Conservation (phyloP, 2,329 filamentous ascomycete species). For the Bisporella sp. region DNA sequence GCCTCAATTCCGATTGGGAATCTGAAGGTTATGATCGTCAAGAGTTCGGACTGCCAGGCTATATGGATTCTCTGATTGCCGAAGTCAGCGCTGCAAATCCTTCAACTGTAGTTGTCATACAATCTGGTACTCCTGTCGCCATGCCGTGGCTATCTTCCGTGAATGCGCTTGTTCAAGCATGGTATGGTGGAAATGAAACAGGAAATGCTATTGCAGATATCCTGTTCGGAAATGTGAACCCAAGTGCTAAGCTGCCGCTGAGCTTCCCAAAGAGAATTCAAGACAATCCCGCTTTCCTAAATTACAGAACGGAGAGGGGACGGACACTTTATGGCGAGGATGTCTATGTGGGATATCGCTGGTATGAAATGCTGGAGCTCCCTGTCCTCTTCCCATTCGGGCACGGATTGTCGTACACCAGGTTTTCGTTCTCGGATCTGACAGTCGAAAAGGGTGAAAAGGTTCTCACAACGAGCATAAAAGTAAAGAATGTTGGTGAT, state of each 20-base stretch:
- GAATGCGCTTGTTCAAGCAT: constrained; percentile 26
- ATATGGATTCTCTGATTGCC: constrained; percentile 62
- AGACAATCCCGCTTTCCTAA: constrained; percentile 71
- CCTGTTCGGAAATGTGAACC: constrained; percentile 54
- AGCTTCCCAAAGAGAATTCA: constrained; percentile 62
- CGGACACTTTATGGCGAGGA: constrained; percentile 73
- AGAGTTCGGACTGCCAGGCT: constrained; percentile 69
- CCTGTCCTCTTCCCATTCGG: constrained; percentile 70
- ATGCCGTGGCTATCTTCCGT: constrained; percentile 52
- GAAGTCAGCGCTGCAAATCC: constrained; percentile 60
- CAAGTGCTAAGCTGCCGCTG: constrained; percentile 66
- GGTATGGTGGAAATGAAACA: constrained; percentile 59
- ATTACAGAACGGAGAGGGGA: constrained; percentile 64
- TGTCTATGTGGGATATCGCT: constrained; percentile 74
- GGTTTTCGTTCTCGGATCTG: constrained; percentile 44
- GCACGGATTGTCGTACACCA: constrained; percentile 72
- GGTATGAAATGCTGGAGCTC: constrained; percentile 65
- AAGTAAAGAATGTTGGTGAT: constrained; percentile 58
- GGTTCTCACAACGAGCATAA: constrained; percentile 27
- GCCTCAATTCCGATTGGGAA: constrained; percentile 71
- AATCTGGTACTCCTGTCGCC: constrained; percentile 67
- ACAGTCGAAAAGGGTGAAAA: neutral
- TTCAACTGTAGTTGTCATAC: constrained; percentile 66
- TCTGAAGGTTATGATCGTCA: constrained; percentile 72
- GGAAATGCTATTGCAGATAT: constrained; percentile 59